Evolutionary conservation across 257 asterid genomes (phyloP), one percentile per base, ranked within the genome.

Genomic region (Rehmannia glutinosa): DNA sequence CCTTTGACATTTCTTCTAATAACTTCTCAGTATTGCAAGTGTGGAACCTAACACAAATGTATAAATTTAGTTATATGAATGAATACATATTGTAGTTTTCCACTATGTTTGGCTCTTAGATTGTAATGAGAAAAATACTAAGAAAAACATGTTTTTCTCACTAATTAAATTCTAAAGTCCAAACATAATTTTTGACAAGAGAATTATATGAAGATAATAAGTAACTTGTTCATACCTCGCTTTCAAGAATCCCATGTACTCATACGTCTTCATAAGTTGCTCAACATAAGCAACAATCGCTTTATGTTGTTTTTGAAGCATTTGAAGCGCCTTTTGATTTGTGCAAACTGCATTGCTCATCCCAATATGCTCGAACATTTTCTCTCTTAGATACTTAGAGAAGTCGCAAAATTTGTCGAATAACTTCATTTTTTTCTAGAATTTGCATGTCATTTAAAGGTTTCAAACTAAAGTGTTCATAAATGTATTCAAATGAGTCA

Each of bases 1-100:
- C 78, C 39, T 49, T 21, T 1, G 76, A 79, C 84, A 79, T 79
- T 25, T 78, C 83, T 65, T 39, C 74, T 45, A 78, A 33, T 36
- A 78, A 35, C 53, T 46, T 65, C 8, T 43, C 23, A 0, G 77
- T 74, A 28, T 78, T 78, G 8, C 75, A n/a, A 2, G 69, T 65
- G 1, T 78, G 70, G 28, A 78, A 78, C 66, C 80, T 76, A 41
- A 41, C n/a, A n/a, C n/a, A n/a, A n/a, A 13, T 41, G 5, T 41
- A 4, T 41, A 13, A 9, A 3, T 15, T n/a, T n/a, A n/a, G n/a
- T n/a, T n/a, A n/a, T n/a, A n/a, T n/a, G n/a, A n/a, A n/a, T n/a
- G n/a, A n/a, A n/a, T n/a, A n/a, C n/a, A n/a, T n/a, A n/a, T n/a
- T n/a, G n/a, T n/a, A n/a, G n/a, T n/a, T n/a, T n/a, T n/a, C n/a